These are phyloP conservation scores for Imleria badia DNA, from an alignment of 768 basidiomycete genomes.

Conservation along the genomic window DNA sequence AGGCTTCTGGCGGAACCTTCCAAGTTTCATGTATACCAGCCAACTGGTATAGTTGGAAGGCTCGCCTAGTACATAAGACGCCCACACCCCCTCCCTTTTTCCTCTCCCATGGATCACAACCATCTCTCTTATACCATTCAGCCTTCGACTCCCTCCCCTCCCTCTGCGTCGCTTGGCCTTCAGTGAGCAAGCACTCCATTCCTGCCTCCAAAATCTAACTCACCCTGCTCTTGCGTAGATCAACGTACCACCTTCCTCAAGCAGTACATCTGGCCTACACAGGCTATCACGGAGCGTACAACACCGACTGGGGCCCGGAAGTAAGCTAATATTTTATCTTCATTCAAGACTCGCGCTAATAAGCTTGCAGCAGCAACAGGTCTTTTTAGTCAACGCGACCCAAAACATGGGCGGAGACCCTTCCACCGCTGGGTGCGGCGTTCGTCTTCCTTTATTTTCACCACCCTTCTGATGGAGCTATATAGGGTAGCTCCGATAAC, in stretches of 20 bases:
- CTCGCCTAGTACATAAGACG: background rate
- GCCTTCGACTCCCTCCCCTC: accelerated
- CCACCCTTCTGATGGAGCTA: background rate
- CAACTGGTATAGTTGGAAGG: constrained; percentile 12
- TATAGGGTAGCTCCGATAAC: background rate
- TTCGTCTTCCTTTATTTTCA: background rate
- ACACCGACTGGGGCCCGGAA: background rate
- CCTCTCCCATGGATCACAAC: background rate
- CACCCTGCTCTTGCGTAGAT: background rate
- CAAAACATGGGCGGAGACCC: background rate
- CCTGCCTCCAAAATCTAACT: background rate
- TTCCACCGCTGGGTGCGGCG: background rate
- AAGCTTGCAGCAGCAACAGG: background rate
- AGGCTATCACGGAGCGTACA: background rate
- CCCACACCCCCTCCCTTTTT: too few relatives aligned
- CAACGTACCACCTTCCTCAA: background rate
- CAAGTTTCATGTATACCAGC: background rate
- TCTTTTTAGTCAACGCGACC: background rate
- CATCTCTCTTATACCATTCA: too few relatives aligned
- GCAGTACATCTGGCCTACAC: background rate
- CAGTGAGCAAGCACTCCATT: background rate
- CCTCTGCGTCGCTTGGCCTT: background rate
- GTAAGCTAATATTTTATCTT: background rate
- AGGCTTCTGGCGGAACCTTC: background rate
- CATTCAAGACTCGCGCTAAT: background rate